Percentiles rank a stretch among this genome's conserved stretches.
Evolutionary conservation across 129 eudicot species (phyloP).

Genomic region (Flaveria robusta): DNA sequence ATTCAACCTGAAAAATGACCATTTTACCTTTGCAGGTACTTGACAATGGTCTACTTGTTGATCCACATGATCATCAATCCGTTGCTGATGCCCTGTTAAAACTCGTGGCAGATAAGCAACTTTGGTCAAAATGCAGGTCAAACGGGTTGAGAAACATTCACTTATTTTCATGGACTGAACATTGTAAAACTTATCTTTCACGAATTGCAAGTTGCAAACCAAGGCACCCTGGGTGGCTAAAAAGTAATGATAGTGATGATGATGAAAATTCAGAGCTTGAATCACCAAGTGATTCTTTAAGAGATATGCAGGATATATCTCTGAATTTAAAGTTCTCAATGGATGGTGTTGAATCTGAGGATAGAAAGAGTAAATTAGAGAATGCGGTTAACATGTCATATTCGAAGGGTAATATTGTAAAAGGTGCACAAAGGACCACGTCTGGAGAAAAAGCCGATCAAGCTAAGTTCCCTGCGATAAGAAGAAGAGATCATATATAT

Average conservation of each 20-base stretch:
- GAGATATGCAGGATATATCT: conserved; percentile 95
- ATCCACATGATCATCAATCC: conserved; percentile 89
- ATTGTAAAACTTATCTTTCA: conserved; percentile 86
- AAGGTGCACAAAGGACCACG: conserved; percentile 42
- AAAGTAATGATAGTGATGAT: conserved; percentile 68
- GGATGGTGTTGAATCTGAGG: conserved; percentile 68
- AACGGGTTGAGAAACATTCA: conserved; percentile 96
- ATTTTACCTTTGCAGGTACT: conserved; percentile 57
- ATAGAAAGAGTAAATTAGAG: conserved; percentile 62
- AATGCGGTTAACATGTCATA: conserved; percentile 56
- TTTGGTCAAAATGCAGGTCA: conserved; percentile 92
- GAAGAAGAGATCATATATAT: conserved; percentile 72
- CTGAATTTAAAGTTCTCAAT: conserved; percentile 80
- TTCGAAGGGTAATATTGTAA: conserved; percentile 59
- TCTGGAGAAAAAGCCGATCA: conserved; percentile 60
- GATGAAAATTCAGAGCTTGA: conserved; percentile 79
- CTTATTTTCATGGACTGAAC: conserved; percentile 95
- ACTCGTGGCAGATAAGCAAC: conserved; percentile 95
- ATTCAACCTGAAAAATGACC: conserved; percentile 22
- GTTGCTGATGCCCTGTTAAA: conserved; percentile 91
- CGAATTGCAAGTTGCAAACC: conserved; percentile 87
- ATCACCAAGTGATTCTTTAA: conserved; percentile 91
- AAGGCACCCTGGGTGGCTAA: conserved; percentile 96
- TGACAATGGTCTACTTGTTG: conserved; percentile 93
- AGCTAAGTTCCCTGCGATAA: conserved; percentile 83